Evolutionary conservation across 805 yeast genomes (phyloP), one percentile per base, ranked within the genome.

Genomic region (Lachancea fermentati): DNA sequence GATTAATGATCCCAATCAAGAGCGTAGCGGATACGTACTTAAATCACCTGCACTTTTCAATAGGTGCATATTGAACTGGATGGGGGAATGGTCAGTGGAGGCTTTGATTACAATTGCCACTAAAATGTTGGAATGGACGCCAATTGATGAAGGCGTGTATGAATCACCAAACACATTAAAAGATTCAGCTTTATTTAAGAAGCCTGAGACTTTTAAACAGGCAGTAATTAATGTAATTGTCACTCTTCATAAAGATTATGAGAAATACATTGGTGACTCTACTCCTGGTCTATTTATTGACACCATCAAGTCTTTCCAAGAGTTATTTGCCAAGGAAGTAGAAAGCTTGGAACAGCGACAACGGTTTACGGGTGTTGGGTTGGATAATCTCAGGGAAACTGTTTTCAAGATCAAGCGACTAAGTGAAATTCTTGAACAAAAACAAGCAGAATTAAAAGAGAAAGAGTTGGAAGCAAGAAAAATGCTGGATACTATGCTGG

Each of bases 21-120:
- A 43, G 1, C 31, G 41, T 5, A 48, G 57, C 6, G 68, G 79
- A 0, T 73, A 71, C 14, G 68, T 80, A 11, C 69, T 81, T 2
- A 68, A 87, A 0, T 89, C 96, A 0, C 95, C 96, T 0, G 97
- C 97, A 0, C 64, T 89, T 25, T 81, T 86, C 62, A 89, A 89
- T 54, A 68, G 97, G 54, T 89, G 97, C 67, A 94, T 86, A 2
- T 62, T 91, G 29, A 77, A 81, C 53, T 85, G 91, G 88, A 78
- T 87, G 81, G 95, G 95, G 4, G 78, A 78, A 39, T 89, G 97
- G 96, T 68, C 81, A 0, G 43, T 49, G 3, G 44, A 52, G 0
- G 64, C 87, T 0, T 57, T 81, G 36, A 39, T 46, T 5, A 75
- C 76, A 36, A 76, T 87, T 25, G 76, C 81, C 0, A 41, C 51